Evolutionary conservation across 306 rosid genomes (phyloP), one percentile per base, ranked within the genome.

Genomic region (Trifolium subterraneum): DNA sequence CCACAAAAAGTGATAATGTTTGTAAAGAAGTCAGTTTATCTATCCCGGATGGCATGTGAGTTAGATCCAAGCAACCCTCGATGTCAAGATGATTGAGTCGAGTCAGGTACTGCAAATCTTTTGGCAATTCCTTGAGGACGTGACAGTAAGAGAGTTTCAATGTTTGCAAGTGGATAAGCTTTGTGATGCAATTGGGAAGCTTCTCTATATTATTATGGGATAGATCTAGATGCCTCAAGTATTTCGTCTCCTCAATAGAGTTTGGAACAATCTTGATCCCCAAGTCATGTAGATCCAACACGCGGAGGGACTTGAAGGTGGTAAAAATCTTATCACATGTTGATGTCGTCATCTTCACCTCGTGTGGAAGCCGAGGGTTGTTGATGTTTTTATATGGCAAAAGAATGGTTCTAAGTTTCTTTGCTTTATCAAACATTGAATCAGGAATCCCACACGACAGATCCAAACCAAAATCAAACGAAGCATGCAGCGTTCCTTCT

Each of bases 61-160:
- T 61, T 5, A 78, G 45, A 12, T 4, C 0, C 0, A n/a, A 0
- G n/a, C 66, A 70, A 8, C 47, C 71, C 0, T 78, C 35, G 0
- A 70, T 22, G n/a, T 78, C 25, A 50, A 78, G 81, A 41, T 78
- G 77, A 36, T 16, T 70, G 16, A 78, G 81, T 0, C 3, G 39
- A 20, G 2, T 25, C 14, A 78, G 6, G 6, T 23, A 5, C 1
- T 3, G 0, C 15, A 72, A 6, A 8, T 56, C 70, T 19, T 25
- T 65, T 0, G 78, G 83, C 33, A 79, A 61, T n/a, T 64, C 70
- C 42, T 56, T n/a, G 22, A 79, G 63, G 5, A 2, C 0, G 0
- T 2, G 5, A 42, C 78, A 72, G 1, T 0, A 0, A 7, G 52
- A 56, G 0, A 77, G 69, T 41, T 29, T 68, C 11, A 77, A 2